phyloP scores from a whole-genome alignment of 352 stramenopile species.

The Phytophthora cajani region DNA sequence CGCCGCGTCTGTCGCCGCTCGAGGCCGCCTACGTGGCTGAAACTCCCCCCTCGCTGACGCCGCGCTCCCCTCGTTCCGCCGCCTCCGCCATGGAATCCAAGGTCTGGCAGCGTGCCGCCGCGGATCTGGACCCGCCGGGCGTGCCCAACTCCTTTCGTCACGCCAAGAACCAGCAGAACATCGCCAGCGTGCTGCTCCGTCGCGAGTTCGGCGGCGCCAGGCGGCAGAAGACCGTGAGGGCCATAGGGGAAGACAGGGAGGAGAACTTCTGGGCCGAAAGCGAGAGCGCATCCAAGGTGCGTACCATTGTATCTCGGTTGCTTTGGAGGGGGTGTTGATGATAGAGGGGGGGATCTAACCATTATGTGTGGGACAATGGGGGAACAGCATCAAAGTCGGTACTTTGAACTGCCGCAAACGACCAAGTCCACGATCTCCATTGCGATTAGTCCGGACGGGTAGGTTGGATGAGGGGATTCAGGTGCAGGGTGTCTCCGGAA shows the following conservation, averaged over 20 bases:
- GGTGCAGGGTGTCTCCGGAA: neutral
- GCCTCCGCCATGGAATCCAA: constrained; percentile 45
- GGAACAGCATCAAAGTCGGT: constrained; percentile 79
- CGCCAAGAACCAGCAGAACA: constrained; percentile 71
- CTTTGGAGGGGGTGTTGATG: neutral
- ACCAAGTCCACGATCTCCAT: constrained; percentile 91
- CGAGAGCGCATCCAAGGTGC: constrained; percentile 79
- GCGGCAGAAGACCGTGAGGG: constrained; percentile 50
- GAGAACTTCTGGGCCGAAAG: constrained; percentile 85
- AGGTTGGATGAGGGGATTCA: constrained; percentile 3
- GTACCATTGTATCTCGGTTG: neutral
- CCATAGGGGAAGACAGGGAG: constrained; percentile 50
- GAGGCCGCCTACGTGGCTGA: constrained; percentile 1
- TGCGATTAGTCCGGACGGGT: constrained; percentile 88
- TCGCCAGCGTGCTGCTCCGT: constrained; percentile 64
- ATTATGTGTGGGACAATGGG: constrained; percentile 1
- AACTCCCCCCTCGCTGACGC: constrained; percentile 22
- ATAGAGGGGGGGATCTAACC: neutral
- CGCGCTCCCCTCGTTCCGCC: neutral
- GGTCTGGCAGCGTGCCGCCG: constrained; percentile 76
- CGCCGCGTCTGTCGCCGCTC: constrained; percentile 1
- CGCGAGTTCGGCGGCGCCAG: constrained; percentile 60
- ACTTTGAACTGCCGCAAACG: constrained; percentile 85
- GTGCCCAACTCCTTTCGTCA: constrained; percentile 81
- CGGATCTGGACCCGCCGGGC: constrained; percentile 71